phyloP scores from a whole-genome alignment of 2,329 filamentous ascomycete genomes.

The Lecanicillium sp. region DNA sequence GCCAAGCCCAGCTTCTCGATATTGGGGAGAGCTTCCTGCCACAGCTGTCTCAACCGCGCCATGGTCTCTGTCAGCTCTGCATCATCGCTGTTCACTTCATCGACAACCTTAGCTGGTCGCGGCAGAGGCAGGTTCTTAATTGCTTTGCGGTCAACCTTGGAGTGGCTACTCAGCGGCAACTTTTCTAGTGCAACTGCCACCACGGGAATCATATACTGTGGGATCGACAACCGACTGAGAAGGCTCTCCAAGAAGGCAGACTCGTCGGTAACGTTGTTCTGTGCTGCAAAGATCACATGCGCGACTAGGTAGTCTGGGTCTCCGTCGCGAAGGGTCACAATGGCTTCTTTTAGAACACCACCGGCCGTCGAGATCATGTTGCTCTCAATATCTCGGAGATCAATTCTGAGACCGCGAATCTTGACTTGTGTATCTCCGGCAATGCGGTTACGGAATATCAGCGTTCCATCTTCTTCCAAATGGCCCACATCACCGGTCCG shows the following conservation, averaged over 20 bases:
- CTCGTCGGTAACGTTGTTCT: constrained; percentile 6
- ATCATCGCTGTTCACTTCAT: constrained; percentile 4
- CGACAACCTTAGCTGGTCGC: constrained; percentile 1
- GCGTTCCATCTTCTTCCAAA: constrained; percentile 21
- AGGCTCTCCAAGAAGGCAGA: constrained; percentile 8
- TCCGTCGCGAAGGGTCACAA: constrained; percentile 15
- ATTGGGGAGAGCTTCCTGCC: too few relatives aligned
- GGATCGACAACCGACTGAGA: constrained; percentile 5
- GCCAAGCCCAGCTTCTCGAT: constrained; percentile 4
- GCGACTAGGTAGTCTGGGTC: constrained; percentile 17
- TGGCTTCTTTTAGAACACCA: constrained; percentile 13
- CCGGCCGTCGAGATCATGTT: constrained; percentile 14
- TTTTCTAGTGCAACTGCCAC: constrained; percentile 16
- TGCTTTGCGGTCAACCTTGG: constrained; percentile 24
- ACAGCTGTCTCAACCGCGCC: neutral
- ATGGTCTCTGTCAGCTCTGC: neutral
- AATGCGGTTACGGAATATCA: constrained; percentile 28
- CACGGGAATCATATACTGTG: constrained; percentile 25
- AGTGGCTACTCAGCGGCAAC: constrained; percentile 20
- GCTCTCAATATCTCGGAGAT: constrained; percentile 31
- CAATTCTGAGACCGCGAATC: constrained; percentile 34
- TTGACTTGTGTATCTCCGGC: constrained; percentile 36
- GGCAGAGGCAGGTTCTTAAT: constrained; percentile 17
- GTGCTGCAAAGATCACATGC: constrained; percentile 16
- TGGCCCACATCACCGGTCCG: constrained; percentile 32